phyloP scores from a whole-genome alignment of 2,329 filamentous ascomycete species.

The Aureobasidium zeae region DNA sequence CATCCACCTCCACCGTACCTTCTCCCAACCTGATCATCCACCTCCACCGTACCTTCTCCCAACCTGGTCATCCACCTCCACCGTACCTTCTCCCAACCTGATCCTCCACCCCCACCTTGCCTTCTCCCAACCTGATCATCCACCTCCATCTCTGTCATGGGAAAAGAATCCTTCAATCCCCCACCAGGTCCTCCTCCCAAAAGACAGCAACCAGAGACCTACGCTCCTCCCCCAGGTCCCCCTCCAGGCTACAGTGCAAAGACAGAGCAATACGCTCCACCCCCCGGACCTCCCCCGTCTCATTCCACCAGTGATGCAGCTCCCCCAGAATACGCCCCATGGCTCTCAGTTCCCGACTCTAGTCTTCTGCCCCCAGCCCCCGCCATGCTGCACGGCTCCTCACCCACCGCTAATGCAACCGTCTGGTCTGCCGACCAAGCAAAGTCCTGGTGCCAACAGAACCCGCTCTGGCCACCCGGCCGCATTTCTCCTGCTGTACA shows the following conservation, averaged over 20 bases:
- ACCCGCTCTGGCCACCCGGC: slow-evolving; percentile 50
- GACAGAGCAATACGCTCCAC: slow-evolving; percentile 26
- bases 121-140: not conserved
- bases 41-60: no score
- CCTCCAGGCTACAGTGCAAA: slow-evolving; percentile 20
- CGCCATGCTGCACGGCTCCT: slow-evolving; percentile 54
- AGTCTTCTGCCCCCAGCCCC: slow-evolving; percentile 65
- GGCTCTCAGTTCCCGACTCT: slow-evolving; percentile 64
- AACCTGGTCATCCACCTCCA: not conserved
- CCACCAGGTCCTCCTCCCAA: slow-evolving; percentile 26
- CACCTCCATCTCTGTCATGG: not conserved
- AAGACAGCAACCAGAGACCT: slow-evolving; percentile 16
- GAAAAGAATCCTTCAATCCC: slow-evolving; percentile 23
- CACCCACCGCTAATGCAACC: slow-evolving; percentile 60
- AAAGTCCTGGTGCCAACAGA: slow-evolving; percentile 53
- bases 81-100: not conserved
- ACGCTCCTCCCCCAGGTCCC: slow-evolving; percentile 25
- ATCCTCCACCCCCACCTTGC: no score
- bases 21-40: no score
- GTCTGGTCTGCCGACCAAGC: slow-evolving; percentile 55
- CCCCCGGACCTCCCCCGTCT: slow-evolving; percentile 30
- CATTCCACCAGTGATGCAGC: slow-evolving; percentile 20
- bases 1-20: no score
- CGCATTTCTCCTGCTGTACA: slow-evolving; percentile 20
- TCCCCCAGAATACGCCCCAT: slow-evolving; percentile 58